Base-by-base conservation (phyloP, 306 rosid genomes). In the Neltuma alba region DNA sequence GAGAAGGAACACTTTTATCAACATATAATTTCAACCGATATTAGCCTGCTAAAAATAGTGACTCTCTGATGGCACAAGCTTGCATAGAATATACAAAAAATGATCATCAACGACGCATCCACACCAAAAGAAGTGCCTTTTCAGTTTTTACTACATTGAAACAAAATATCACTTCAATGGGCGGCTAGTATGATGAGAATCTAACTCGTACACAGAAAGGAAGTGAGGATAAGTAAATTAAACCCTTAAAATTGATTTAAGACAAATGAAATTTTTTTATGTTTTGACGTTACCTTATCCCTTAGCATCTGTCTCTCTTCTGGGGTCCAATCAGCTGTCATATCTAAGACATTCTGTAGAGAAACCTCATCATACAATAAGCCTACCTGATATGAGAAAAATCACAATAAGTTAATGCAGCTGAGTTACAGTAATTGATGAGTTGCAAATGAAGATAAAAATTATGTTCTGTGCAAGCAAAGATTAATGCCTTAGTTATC, bases 231-330 rank as follows among this genome's bases (percentile, higher is more conserved):
- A 58, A 58, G 36, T 11, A 27, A 27, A 25, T 28, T 1, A 25
- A 11, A 15, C 9, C 2, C n/a, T 60, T 28, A 2, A 28, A 28
- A 69, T 57, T 72, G 78, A 76, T 25, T n/a, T 0, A 9, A 76
- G 42, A 72, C 23, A 57, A 71, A 72, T 25, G 71, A 79, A 57
- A 45, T 47, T 58, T 87, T 76, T 73, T 41, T 12, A 40, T 23
- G 30, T 1, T 25, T 68, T 40, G 28, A 68, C 52, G 14, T 58
- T 87, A 96, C 99, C 99, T 93, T 89, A 86, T 90, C 88, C 89
- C 99, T 88, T 72, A 96, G 81, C 96, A 91, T 93, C 83, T 87
- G 88, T 61, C 99, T 91, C 88, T 96, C 98, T 83, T 89, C 94
- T 3, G 81, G 61, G 54, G 96, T 93, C 98, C 99, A 96, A 81